A percentile compares a stretch with the other conserved stretches of the same genome.
These are phyloP conservation scores for Arxiozyma telluris DNA, from an alignment of 1,139 yeast genomes.

Conservation along the genomic window DNA sequence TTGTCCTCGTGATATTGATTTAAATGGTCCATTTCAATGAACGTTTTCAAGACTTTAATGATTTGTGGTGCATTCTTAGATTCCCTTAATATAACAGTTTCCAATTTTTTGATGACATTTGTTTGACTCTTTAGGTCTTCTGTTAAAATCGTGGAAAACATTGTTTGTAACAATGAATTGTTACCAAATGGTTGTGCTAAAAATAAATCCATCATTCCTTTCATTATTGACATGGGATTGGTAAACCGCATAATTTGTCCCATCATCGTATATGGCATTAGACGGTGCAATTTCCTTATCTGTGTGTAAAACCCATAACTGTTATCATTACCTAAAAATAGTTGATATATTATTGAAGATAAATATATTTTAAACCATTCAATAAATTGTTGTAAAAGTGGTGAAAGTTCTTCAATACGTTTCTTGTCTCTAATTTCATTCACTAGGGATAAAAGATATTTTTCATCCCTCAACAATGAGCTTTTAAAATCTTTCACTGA, in stretches of 20 bases:
- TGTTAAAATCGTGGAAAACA: conserved; percentile 62
- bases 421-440: conserved; percentile 50
- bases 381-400: conserved; percentile 56
- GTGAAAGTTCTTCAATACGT: conserved; percentile 54
- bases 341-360: conserved; percentile 73
- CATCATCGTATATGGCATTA: conserved; percentile 70
- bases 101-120: conserved; percentile 44
- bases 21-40: conserved; percentile 25
- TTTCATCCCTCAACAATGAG: conserved; percentile 28
- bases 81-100: conserved; percentile 31
- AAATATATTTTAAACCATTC: conserved; percentile 78
- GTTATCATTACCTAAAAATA: conserved; percentile 71
- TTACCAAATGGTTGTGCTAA: conserved; percentile 71
- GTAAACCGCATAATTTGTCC: conserved; percentile 70
- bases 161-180: conserved; percentile 58
- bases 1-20: background rate
- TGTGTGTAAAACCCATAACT: conserved; percentile 67
- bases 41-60: conserved; percentile 22
- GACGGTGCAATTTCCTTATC: conserved; percentile 55
- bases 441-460: conserved; percentile 24
- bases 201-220: conserved; percentile 66
- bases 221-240: conserved; percentile 77
- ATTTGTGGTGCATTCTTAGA: conserved; percentile 23
- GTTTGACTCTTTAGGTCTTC: conserved; percentile 71
- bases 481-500: conserved; percentile 30